Evolutionary conservation across 2,329 filamentous ascomycete genomes (phyloP).

Genomic region (Catunica adiposa): DNA sequence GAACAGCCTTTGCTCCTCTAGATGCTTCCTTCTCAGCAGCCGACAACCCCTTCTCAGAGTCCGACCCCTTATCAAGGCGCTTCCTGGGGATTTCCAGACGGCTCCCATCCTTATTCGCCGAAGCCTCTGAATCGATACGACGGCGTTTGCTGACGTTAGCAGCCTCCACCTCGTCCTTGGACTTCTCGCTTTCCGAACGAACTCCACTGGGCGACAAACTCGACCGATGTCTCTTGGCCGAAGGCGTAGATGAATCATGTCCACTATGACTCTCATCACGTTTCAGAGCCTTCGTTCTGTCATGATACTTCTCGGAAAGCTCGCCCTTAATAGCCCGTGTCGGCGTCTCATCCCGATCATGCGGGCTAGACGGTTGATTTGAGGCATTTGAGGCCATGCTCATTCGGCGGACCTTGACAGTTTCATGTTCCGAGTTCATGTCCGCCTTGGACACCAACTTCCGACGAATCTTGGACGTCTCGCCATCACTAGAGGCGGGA

Average conservation of each 20-base stretch:
- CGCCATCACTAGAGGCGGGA: conserved; percentile 38
- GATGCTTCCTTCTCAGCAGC: conserved; percentile 22
- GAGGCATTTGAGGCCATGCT: conserved; percentile 42
- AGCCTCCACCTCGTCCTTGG: conserved; percentile 36
- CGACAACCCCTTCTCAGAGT: background rate
- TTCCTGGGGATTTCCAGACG: conserved; percentile 17
- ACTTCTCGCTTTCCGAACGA: conserved; percentile 26
- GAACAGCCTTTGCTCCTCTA: conserved; percentile 22
- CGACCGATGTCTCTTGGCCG: conserved; percentile 40
- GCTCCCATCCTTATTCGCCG: conserved; percentile 24
- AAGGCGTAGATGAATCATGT: conserved; percentile 32
- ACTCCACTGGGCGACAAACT: conserved; percentile 41
- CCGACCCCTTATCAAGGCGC: conserved; percentile 17
- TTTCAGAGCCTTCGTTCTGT: conserved; percentile 43
- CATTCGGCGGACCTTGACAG: conserved; percentile 35
- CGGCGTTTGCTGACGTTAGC: conserved; percentile 40
- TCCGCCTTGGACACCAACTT: conserved; percentile 49
- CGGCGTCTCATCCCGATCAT: conserved; percentile 33
- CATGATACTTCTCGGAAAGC: conserved; percentile 31
- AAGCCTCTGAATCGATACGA: conserved; percentile 35
- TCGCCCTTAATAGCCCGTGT: conserved; percentile 31
- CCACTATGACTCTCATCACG: conserved; percentile 40
- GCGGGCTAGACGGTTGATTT: conserved; percentile 37
- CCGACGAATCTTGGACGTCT: conserved; percentile 43
- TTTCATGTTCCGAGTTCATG: conserved; percentile 37